Evolutionary conservation across 345 rosid genomes (phyloP).

Genomic region (Hibiscus trionum): DNA sequence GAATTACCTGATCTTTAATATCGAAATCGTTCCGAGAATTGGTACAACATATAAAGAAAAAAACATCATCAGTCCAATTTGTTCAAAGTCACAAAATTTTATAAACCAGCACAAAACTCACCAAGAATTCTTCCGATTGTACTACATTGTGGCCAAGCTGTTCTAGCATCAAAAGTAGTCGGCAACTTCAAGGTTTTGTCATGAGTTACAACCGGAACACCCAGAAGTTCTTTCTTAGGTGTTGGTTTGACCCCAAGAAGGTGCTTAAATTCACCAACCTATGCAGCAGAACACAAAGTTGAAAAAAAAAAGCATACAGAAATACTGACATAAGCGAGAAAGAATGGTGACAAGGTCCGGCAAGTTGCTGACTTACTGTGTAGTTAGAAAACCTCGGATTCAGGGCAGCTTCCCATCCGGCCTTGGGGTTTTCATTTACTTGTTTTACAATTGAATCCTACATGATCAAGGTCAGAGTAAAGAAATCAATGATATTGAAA

Average conservation of each 20-base stretch:
- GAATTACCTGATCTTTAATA: conserved; percentile 74
- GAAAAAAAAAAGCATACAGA: background rate
- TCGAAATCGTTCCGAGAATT: conserved; percentile 25
- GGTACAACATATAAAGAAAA: conserved; percentile 13
- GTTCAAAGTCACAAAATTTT: background rate
- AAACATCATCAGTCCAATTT: conserved; percentile 30
- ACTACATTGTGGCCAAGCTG: conserved; percentile 75
- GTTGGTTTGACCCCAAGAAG: conserved; percentile 76
- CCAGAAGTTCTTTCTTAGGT: conserved; percentile 47
- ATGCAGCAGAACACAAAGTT: conserved; percentile 12
- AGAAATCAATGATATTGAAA: background rate
- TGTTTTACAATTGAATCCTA: conserved; percentile 75
- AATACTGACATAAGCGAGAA: background rate
- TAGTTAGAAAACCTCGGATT: conserved; percentile 64
- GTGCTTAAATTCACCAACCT: conserved; percentile 81
- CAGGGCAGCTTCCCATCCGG: conserved; percentile 85
- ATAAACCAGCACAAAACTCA: conserved; percentile 21
- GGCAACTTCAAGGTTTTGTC: conserved; percentile 62
- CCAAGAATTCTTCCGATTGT: conserved; percentile 82
- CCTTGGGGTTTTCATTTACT: conserved; percentile 61
- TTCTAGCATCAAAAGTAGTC: conserved; percentile 75
- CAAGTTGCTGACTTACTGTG: conserved; percentile 44
- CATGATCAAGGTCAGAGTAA: conserved; percentile 8
- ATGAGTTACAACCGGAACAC: conserved; percentile 58
- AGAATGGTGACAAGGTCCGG: conserved; percentile 5